Evolutionary conservation across 2,329 filamentous ascomycete species (phyloP), one percentile per base, ranked within the genome.

Genomic region (Penicillium sp.): DNA sequence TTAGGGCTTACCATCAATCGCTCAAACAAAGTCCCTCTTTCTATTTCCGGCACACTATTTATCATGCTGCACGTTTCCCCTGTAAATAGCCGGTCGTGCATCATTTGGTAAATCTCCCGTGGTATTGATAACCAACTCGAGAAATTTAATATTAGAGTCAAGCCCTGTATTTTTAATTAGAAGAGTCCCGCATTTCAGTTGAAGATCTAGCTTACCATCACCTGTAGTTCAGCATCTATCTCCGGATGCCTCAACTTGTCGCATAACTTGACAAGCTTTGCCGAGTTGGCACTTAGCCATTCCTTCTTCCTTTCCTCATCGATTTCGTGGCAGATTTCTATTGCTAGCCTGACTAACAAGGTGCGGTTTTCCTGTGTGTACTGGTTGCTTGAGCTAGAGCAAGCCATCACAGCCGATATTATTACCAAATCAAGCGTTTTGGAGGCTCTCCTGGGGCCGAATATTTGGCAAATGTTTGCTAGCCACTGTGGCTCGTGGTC

Each of bases 371-470:
- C 43, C 0, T 61, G 45, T 7, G 64, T 63, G 14, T 73, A 49
- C 14, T 59, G 60, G 43, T 62, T 67, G 46, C 65, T 71, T 46
- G 63, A 72, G 11, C 68, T 66, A n/a, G 73, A 77, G 52, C 71
- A 74, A 26, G 68, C 68, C 42, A 76, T 65, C 9, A 74, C 71
- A 9, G 69, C 71, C 11, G 71, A 67, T 48, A 76, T 58, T n/a
- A 74, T 66, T 14, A 74, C 71, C 28, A 76, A 61, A 55, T 76
- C 73, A 14, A 77, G 60, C 0, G 71, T 76, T 54, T 77, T 76
- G 11, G 68, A 52, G 3, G 68, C 73, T 7, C 72, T 66, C 52
- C 71, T 75, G 5, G 67, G 58, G 5, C 68, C 70, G 53, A 77
- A 76, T 49, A 74, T 74, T 50, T 74, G 66, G 7, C 61, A 65